Evolutionary conservation across 495 filamentous ascomycete genomes (phyloP).

Genomic region (Neurospora sp.): DNA sequence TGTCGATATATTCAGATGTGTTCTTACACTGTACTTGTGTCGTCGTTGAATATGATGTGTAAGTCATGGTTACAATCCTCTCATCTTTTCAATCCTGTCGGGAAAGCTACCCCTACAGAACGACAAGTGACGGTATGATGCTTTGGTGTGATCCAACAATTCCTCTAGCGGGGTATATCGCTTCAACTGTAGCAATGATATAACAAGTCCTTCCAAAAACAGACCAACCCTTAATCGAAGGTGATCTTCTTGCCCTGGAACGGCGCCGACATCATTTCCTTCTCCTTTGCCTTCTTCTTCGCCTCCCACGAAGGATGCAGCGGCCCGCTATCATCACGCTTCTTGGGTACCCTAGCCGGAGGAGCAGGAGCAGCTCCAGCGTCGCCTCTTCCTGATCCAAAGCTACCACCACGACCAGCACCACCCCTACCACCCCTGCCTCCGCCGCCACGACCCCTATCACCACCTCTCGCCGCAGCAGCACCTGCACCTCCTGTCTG

Average conservation of each 20-base stretch:
- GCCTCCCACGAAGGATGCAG: slow-evolving; percentile 95
- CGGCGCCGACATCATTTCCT: slow-evolving; percentile 40
- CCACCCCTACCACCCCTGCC: slow-evolving; percentile 4
- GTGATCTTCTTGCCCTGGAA: slow-evolving; percentile 85
- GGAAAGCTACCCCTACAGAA: too few species aligned
- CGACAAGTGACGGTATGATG: too few species aligned
- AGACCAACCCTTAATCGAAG: slow-evolving; percentile 55
- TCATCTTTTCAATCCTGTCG: too few species aligned
- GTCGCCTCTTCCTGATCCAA: not conserved
- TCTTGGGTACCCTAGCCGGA: slow-evolving; percentile 20
- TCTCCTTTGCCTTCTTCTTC: slow-evolving; percentile 74
- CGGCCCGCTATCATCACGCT: slow-evolving; percentile 49
- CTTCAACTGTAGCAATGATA: not conserved
- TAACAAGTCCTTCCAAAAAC: not conserved
- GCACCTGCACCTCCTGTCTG: not conserved
- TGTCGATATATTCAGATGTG: not conserved
- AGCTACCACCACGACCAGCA: not conserved
- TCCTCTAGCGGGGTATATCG: not conserved
- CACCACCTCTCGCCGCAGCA: slow-evolving; percentile 3
- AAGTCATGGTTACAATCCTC: not conserved
- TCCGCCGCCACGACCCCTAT: slow-evolving; percentile 8
- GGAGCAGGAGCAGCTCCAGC: slow-evolving; percentile 18
- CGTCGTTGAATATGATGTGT: not conserved
- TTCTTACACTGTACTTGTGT: not conserved
- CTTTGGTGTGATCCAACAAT: not conserved